Conservation (phyloP, 2,329 filamentous ascomycete genomes). For the Passalora sequoiae region DNA sequence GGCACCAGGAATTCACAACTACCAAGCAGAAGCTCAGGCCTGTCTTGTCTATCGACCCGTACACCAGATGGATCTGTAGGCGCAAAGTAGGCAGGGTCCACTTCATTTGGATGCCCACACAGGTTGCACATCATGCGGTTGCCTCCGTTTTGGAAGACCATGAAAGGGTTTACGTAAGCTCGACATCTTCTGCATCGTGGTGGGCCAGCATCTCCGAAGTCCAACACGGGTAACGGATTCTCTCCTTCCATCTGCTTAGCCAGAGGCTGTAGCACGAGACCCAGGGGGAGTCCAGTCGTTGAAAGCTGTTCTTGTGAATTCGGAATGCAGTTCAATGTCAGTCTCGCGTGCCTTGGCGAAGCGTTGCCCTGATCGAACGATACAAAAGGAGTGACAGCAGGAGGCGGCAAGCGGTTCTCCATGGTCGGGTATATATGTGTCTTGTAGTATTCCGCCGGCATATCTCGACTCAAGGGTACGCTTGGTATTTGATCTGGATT, state of each 20-base stretch:
- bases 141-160: conserved; percentile 90
- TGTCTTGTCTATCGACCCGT: conserved; percentile 78
- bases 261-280: conserved; percentile 81
- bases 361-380: conserved; percentile 96
- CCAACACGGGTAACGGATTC: conserved; percentile 79
- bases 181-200: conserved; percentile 88
- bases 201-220: conserved; percentile 87
- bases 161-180: conserved; percentile 97
- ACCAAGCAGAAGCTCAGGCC: conserved; percentile 82
- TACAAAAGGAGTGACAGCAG: conserved; percentile 80
- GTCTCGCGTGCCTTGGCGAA: conserved; percentile 85
- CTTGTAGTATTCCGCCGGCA: conserved; percentile 76
- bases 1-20: conserved; percentile 96
- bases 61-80: conserved; percentile 82
- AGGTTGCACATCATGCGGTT: conserved; percentile 98
- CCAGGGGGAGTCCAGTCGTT: conserved; percentile 77
- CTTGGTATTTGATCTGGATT: conserved; percentile 92
- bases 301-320: conserved; percentile 71
- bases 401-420: conserved; percentile 86
- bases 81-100: conserved; percentile 84
- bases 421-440: conserved; percentile 90
- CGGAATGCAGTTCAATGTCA: conserved; percentile 92
- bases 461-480: conserved; percentile 77
- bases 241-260: conserved; percentile 80
- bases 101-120: conserved; percentile 95